Base-by-base conservation (phyloP, 345 rosid species). In the Camelina neglecta region DNA sequence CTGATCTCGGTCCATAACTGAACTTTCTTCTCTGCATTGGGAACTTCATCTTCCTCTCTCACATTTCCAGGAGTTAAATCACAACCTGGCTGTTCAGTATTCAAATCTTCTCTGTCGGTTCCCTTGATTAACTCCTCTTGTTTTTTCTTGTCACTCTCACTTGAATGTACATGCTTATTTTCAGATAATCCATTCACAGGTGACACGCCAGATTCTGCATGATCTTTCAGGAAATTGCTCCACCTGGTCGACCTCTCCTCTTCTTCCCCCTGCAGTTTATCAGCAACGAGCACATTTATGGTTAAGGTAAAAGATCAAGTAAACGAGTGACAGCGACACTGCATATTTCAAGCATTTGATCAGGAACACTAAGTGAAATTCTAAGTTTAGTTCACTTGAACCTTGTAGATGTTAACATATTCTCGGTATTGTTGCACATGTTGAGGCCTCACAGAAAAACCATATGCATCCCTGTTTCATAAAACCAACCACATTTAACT, bases 181-280 rank as follows among this genome's bases (percentile, higher is more conserved):
- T 72, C 65, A 65, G 84, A 64, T 20, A 75, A 69, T 45, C 65
- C 83, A 72, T 86, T 75, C 21, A 56, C 60, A 20, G 83, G 72
- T 74, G 83, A 77, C 55, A 84, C 57, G 50, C 85, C 70, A 72
- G 88, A 81, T 53, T 85, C 88, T 38, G 83, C 86, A 84, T 84
- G 89, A 71, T 68, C 81, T 71, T 89, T 86, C 81, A 95, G 76
- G 87, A 95, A 95, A 75, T 72, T 85, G 5, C 73, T 85, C 97
- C 99, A 95, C 78, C 96, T 88, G 70, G 84, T 89, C 66, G 99
- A 95, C 81, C 99, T 90, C 86, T 95, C 99, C 80, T 86, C 98
- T 84, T 95, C 99, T 84, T 95, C 99, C 78, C 89, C 98, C 98
- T 95, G 83, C 77, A 69, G 4, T 68, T 79, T 49, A 64, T 10